These are phyloP conservation scores for Starmerella gropengiesseri DNA, from an alignment of 805 yeast species.

Conservation along the genomic window DNA sequence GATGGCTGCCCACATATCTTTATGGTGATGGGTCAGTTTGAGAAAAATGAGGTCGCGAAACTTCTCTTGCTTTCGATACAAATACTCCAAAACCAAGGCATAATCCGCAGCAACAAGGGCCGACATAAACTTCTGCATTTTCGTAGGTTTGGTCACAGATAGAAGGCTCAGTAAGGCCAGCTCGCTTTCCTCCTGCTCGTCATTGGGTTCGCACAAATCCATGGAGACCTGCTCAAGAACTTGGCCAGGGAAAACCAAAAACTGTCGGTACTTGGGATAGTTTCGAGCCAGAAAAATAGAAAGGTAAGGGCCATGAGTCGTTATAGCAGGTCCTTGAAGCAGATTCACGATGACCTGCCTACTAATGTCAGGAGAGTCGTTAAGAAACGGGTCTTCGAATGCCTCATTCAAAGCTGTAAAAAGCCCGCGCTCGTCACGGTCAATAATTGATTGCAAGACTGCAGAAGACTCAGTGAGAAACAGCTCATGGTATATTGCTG, in stretches of 20 bases:
- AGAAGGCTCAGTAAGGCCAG: slow-evolving; percentile 63
- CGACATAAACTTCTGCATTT: slow-evolving; percentile 39
- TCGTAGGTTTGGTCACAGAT: slow-evolving; percentile 52
- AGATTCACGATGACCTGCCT: slow-evolving; percentile 74
- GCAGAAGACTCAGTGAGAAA: slow-evolving; percentile 33
- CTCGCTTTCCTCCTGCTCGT: slow-evolving; percentile 41
- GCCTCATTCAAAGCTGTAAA: slow-evolving; percentile 66
- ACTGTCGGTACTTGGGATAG: slow-evolving; percentile 76
- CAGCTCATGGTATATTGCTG: slow-evolving; percentile 46
- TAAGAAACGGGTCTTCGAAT: slow-evolving; percentile 67
- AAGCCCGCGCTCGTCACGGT: slow-evolving; percentile 32
- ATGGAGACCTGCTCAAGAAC: slow-evolving; percentile 6
- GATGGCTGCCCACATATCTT: slow-evolving; percentile 9
- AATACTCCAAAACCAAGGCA: slow-evolving; percentile 45
- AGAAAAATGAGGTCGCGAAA: slow-evolving; percentile 12
- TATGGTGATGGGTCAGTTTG: slow-evolving; percentile 6
- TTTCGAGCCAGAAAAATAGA: slow-evolving; percentile 70
- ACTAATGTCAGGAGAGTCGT: slow-evolving; percentile 42
- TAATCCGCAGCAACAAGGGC: slow-evolving; percentile 46
- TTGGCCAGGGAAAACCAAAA: slow-evolving; percentile 54
- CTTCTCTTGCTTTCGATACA: slow-evolving; percentile 34
- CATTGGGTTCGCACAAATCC: slow-evolving; percentile 17
- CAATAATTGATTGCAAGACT: slow-evolving; percentile 5
- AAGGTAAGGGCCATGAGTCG: slow-evolving; percentile 34
- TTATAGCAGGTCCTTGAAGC: slow-evolving; percentile 34